Percentiles rank a stretch among this genome's conserved stretches.
These are phyloP conservation scores for Lanmaoa pseudosensibilis DNA, from an alignment of 768 basidiomycete genomes.

Conservation along the genomic window DNA sequence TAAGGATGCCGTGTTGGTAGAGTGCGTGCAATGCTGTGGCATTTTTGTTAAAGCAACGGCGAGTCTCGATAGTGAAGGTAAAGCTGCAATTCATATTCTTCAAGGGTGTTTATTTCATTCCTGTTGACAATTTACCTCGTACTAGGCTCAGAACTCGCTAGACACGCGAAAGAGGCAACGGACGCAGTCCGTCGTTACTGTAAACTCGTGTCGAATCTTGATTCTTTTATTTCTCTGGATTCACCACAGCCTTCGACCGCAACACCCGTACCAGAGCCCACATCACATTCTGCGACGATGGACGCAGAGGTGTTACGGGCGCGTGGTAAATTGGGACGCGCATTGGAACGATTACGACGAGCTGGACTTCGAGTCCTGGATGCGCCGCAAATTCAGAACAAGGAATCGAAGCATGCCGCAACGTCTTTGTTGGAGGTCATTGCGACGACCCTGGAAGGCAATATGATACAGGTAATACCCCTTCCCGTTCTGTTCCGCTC, in stretches of 20 bases:
- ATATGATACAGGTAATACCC: constrained; percentile 31
- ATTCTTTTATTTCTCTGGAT: constrained; percentile 1
- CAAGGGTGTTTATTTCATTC: neutral
- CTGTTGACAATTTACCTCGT: neutral
- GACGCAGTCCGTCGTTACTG: constrained; percentile 23
- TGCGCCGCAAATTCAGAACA: constrained; percentile 8
- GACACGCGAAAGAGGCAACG: constrained; percentile 20
- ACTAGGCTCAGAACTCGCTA: constrained; percentile 17
- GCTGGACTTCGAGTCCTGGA: constrained; percentile 51
- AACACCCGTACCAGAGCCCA: neutral
- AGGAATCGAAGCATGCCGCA: constrained; percentile 11
- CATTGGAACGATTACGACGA: constrained; percentile 59
- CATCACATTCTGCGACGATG: neutral
- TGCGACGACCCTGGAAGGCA: constrained; percentile 32
- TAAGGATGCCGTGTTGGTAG: constrained; percentile 26
- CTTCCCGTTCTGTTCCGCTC: neutral
- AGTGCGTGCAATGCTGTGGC: constrained; percentile 43
- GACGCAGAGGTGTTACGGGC: constrained; percentile 32
- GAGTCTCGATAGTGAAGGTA: constrained; percentile 28
- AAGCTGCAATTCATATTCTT: neutral
- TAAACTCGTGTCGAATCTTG: constrained; percentile 11
- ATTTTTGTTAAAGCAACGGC: constrained; percentile 47
- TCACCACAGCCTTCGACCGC: neutral
- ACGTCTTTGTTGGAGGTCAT: constrained; percentile 39
- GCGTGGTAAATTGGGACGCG: constrained; percentile 56